A percentile compares a stretch with the other conserved stretches of the same genome.
Conservation (phyloP, 1,139 yeast genomes). For the Arxiozyma bovina region DNA sequence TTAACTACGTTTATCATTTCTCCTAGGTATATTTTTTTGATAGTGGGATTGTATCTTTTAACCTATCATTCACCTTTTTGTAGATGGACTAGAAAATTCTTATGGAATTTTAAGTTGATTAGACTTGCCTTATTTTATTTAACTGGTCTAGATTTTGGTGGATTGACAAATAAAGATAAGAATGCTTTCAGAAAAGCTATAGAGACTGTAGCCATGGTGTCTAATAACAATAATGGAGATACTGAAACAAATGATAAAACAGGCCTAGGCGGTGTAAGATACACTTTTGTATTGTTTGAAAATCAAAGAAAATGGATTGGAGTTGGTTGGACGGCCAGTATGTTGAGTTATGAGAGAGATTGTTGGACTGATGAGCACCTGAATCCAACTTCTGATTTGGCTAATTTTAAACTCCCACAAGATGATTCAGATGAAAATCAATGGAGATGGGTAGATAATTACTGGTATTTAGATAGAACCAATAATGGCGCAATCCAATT, state of each 20-base stretch:
- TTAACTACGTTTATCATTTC: constrained; percentile 56
- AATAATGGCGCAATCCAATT: constrained; percentile 79
- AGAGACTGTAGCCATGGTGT: constrained; percentile 10
- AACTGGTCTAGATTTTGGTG: constrained; percentile 80
- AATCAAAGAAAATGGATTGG: constrained; percentile 97
- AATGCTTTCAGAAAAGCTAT: constrained; percentile 7
- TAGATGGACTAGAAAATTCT: constrained; percentile 61
- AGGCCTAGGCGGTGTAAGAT: constrained; percentile 33
- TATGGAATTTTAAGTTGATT: constrained; percentile 74
- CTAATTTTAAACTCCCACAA: constrained; percentile 69
- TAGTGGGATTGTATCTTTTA: constrained; percentile 53
- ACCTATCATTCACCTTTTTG: constrained; percentile 83
- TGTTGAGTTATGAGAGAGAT: constrained; percentile 84
- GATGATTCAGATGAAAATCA: constrained; percentile 39
- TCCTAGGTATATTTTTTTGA: constrained; percentile 59
- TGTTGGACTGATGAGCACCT: constrained; percentile 96
- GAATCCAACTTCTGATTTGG: constrained; percentile 74
- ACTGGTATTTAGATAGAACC: constrained; percentile 84
- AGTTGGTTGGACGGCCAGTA: constrained; percentile 92
- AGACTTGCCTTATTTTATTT: constrained; percentile 68
- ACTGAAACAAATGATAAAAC: constrained; percentile 6
- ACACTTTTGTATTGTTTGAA: constrained; percentile 88
- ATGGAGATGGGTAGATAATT: constrained; percentile 92
- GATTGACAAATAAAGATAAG: constrained; percentile 29
- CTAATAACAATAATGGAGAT: neutral